phyloP scores from a whole-genome alignment of 495 filamentous ascomycete genomes.

The Xylaria longipes region DNA sequence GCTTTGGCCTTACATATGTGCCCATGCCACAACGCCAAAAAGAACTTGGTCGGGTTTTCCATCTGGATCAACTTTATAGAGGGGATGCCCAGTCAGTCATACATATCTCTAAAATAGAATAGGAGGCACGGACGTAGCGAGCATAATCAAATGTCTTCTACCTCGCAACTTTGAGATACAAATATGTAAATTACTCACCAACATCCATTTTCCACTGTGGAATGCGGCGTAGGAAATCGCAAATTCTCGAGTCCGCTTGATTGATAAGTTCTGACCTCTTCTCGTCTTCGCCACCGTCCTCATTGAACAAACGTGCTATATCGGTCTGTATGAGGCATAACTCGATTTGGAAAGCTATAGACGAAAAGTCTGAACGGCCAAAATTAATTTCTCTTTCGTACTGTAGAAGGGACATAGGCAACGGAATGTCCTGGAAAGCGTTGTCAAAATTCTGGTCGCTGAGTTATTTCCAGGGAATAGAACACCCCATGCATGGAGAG shows the following conservation, averaged over 20 bases:
- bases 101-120: background rate
- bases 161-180: background rate
- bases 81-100: background rate
- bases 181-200: slow-evolving; percentile 13
- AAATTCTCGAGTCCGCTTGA: slow-evolving; percentile 68
- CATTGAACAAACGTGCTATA: slow-evolving; percentile 55
- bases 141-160: background rate
- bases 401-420: slow-evolving; percentile 59
- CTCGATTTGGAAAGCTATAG: slow-evolving; percentile 65
- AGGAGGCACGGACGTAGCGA: background rate
- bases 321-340: slow-evolving; percentile 63
- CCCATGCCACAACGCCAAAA: slow-evolving; percentile 65
- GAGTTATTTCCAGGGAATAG: background rate
- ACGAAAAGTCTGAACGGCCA: slow-evolving; percentile 60
- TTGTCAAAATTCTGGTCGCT: slow-evolving; percentile 10
- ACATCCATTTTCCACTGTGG: slow-evolving; percentile 70
- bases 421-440: slow-evolving; percentile 55
- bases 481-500: background rate
- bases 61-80: slow-evolving; percentile 56
- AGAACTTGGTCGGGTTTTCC: slow-evolving; percentile 71
- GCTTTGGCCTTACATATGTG: slow-evolving; percentile 35
- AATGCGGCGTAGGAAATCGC: slow-evolving; percentile 72
- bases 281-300: slow-evolving; percentile 30
- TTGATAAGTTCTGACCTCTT: slow-evolving; percentile 43
- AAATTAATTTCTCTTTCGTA: slow-evolving; percentile 63